Evolutionary conservation across 495 filamentous ascomycete species (phyloP).

Genomic region (Penicillium salamii): DNA sequence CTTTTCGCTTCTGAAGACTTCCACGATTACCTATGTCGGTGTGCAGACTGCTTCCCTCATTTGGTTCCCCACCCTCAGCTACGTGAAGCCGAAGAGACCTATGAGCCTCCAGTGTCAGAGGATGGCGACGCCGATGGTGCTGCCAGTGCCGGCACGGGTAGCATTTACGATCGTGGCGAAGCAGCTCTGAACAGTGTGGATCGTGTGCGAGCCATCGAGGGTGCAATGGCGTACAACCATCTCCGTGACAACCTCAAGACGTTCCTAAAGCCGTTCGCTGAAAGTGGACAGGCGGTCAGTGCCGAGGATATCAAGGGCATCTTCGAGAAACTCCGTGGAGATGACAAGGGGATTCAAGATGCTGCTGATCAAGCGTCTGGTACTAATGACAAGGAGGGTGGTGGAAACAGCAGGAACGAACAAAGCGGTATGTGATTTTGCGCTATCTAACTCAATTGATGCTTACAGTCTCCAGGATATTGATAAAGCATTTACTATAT

Average conservation of each 20-base stretch:
- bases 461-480: conserved; percentile 14
- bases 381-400: conserved; percentile 17
- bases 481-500: conserved; percentile 1
- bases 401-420: conserved; percentile 27
- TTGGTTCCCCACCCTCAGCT: conserved; percentile 70
- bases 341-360: conserved; percentile 59
- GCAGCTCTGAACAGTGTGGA: conserved; percentile 86
- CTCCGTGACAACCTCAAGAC: conserved; percentile 90
- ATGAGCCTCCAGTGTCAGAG: conserved; percentile 81
- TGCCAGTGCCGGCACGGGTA: conserved; percentile 61
- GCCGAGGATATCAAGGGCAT: conserved; percentile 95
- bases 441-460: neutral
- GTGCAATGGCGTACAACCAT: conserved; percentile 95
- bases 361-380: conserved; percentile 37
- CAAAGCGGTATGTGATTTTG: conserved; percentile 35
- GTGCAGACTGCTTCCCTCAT: conserved; percentile 70
- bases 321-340: conserved; percentile 89
- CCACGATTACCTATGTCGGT: conserved; percentile 75
- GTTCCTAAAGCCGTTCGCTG: conserved; percentile 90
- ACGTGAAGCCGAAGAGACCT: conserved; percentile 88
- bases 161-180: conserved; percentile 84
- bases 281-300: conserved; percentile 77
- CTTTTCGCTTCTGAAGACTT: conserved; percentile 77
- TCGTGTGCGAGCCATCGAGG: conserved; percentile 89
- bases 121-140: conserved; percentile 43